Evolutionary conservation across 805 yeast species (phyloP), one percentile per base, ranked within the genome.

Genomic region (Wickerhamiella nectarea): DNA sequence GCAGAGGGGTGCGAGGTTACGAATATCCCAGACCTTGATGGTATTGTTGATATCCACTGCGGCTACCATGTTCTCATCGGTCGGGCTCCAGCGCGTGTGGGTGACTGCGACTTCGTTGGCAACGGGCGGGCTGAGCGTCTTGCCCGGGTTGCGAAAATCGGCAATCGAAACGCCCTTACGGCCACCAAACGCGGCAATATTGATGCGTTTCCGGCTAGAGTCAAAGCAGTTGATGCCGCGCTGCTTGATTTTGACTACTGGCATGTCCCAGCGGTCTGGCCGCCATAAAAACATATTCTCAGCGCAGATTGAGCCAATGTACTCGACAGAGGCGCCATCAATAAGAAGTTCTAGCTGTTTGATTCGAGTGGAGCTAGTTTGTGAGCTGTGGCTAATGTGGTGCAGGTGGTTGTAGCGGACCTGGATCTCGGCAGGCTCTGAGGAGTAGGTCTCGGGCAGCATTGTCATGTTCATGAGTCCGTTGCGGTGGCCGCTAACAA

Each of bases 241-340:
- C 15, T 72, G 63, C 36, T 66, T 68, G 28, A 74, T 66, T 43
- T 75, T 74, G 38, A 74, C 58, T 9, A 74, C 58, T 3, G 93
- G 93, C 17, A 63, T 54, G 56, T 76, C 69, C 39, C 77, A 67
- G 55, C 79, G 64, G 50, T 77, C 59, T 46, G 71, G 57, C 51
- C 86, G 86, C 89, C 95, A 86, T 40, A 79, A 61, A 56, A 82
- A 86, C 11, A 87, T 51, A 46, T 78, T 74, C 47, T 80, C 78
- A 46, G 76, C 76, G 56, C 80, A 82, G 6, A 76, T 57, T 0
- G 93, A 67, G 22, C 80, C 60, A 43, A 85, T 59, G 3, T 74
- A 66, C 18, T 73, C 66, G 22, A 60, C 53, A 2, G 65, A 50
- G 76, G 77, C 72, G n/a, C 52, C 46, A 11, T 56, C 46, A 20